Evolutionary conservation across 805 yeast species (phyloP).

Genomic region (Schwanniomyces vanrijiae): DNA sequence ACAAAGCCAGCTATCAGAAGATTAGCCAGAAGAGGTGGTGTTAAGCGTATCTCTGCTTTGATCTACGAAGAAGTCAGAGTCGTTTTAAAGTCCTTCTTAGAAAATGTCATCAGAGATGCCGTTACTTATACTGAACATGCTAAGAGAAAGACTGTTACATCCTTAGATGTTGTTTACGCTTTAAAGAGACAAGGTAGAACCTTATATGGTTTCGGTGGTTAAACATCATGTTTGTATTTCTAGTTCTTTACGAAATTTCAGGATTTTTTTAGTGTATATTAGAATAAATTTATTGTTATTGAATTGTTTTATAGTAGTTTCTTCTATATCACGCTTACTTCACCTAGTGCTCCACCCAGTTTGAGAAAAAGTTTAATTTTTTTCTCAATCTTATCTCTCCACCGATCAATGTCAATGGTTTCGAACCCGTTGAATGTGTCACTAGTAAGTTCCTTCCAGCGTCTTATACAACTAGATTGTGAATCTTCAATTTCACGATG

Average conservation of each 20-base stretch:
- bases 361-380: conserved; percentile 18
- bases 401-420: conserved; percentile 22
- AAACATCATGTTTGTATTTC: conserved; percentile 30
- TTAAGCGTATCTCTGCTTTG: conserved; percentile 98
- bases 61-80: conserved; percentile 99
- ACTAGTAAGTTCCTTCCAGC: conserved; percentile 46
- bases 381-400: conserved; percentile 21
- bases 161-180: conserved; percentile 97
- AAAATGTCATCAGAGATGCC: conserved; percentile 97
- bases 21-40: conserved; percentile 99
- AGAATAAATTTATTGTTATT: conserved; percentile 14
- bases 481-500: conserved; percentile 57
- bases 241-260: conserved; percentile 10
- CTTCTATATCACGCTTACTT: conserved; percentile 5
- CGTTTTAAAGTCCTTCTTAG: conserved; percentile 93
- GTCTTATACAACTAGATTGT: conserved; percentile 48
- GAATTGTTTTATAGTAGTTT: neutral
- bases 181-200: conserved; percentile 99
- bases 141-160: conserved; percentile 99
- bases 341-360: conserved; percentile 23
- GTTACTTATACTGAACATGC: conserved; percentile 99
- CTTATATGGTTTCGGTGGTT: conserved; percentile 99
- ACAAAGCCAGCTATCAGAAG: conserved; percentile 99
- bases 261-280: conserved; percentile 23
- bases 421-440: conserved; percentile 21